These are phyloP conservation scores for Diaporthe citri DNA, from an alignment of 2,329 filamentous ascomycete genomes.

Conservation along the genomic window DNA sequence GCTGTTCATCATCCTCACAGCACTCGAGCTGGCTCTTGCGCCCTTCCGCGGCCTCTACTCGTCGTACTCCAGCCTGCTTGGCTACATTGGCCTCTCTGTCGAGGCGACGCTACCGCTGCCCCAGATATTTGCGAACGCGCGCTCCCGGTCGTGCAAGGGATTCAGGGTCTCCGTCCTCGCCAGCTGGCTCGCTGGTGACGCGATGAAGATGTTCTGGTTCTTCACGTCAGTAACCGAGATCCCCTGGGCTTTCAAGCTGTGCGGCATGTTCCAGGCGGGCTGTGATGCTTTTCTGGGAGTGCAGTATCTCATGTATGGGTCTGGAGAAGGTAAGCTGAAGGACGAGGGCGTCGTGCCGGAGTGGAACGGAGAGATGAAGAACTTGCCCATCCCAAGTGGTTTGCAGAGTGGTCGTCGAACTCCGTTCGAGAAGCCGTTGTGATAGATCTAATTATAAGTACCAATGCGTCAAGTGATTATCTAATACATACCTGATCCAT, in stretches of 20 bases:
- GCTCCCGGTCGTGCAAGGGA: conserved; percentile 78
- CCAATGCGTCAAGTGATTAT: not conserved
- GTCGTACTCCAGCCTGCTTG: conserved; percentile 76
- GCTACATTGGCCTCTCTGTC: conserved; percentile 80
- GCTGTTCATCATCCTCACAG: conserved; percentile 71
- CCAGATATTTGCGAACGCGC: conserved; percentile 80
- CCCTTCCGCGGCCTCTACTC: conserved; percentile 69
- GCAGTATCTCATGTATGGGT: conserved; percentile 80
- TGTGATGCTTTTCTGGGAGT: conserved; percentile 82
- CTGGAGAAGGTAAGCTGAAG: conserved; percentile 56
- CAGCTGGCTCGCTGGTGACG: conserved; percentile 84
- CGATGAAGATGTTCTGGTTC: conserved; percentile 91
- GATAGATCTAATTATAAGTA: conserved; percentile 22
- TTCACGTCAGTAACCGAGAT: conserved; percentile 78
- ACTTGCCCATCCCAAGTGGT: conserved; percentile 42
- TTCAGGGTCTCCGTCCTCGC: conserved; percentile 81
- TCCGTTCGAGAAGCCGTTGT: conserved; percentile 39
- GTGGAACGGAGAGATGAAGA: conserved; percentile 42
- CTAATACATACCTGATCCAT: not conserved
- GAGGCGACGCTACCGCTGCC: conserved; percentile 87
- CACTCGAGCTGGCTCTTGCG: conserved; percentile 76
- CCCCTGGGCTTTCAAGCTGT: conserved; percentile 84
- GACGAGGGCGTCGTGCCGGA: conserved; percentile 37
- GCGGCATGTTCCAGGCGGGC: conserved; percentile 82
- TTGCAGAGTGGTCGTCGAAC: conserved; percentile 39